Conservation (phyloP, 2,329 filamentous ascomycete species). For the Ciborinia camelliae region DNA sequence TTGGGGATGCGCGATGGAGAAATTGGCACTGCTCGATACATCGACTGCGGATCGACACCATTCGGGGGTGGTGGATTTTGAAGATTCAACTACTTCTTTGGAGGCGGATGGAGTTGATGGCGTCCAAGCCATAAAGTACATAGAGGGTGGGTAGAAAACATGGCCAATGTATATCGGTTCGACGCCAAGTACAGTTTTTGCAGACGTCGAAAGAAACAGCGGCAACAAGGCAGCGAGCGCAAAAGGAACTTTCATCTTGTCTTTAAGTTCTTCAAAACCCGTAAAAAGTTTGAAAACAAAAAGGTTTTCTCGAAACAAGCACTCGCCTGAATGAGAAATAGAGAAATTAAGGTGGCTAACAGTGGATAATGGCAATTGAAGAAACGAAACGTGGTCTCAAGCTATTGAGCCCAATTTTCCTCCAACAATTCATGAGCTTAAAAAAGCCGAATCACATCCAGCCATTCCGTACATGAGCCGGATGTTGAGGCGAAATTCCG, state of each 20-base stretch:
- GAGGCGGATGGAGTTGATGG: constrained; percentile 14
- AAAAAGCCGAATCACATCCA: background rate
- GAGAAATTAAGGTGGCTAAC: constrained; percentile 3
- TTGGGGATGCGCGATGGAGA: constrained; percentile 19
- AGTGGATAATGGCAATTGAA: constrained; percentile 3
- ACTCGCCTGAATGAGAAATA: background rate
- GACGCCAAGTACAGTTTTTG: constrained; percentile 20
- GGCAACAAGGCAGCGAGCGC: background rate
- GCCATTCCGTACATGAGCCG: background rate
- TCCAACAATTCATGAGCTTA: background rate
- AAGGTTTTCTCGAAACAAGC: background rate
- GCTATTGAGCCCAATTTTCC: constrained; percentile 1
- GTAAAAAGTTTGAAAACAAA: background rate
- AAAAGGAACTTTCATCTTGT: constrained; percentile 23
- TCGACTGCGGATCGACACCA: constrained; percentile 32
- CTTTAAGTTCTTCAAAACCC: background rate
- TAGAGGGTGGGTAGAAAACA: constrained; percentile 33
- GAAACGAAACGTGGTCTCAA: constrained; percentile 27
- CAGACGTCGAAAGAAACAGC: background rate
- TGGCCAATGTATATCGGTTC: constrained; percentile 34
- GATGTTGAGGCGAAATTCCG: constrained; percentile 7
- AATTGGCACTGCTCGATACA: constrained; percentile 23
- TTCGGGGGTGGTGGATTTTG: constrained; percentile 16
- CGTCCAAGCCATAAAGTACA: constrained; percentile 34
- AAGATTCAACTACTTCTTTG: background rate